These are phyloP conservation scores for Cocos nucifera DNA, from an alignment of 176 grass and related monocot genomes.

Conservation along the genomic window DNA sequence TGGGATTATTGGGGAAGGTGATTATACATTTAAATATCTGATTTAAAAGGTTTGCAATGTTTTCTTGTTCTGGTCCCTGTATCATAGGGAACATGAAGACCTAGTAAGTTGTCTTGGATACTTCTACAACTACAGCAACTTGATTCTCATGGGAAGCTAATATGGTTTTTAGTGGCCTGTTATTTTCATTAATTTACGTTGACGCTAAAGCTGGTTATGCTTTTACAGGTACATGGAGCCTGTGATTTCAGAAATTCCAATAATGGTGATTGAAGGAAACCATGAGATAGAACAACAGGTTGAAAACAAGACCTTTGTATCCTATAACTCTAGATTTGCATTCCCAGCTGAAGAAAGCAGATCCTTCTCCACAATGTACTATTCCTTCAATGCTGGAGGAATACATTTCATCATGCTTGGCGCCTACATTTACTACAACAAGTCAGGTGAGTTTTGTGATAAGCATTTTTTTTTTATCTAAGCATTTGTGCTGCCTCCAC, in stretches of 20 bases:
- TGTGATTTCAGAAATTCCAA: constrained; percentile 52
- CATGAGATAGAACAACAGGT: constrained; percentile 71
- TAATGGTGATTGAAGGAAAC: constrained; percentile 90
- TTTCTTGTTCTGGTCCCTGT: too few species aligned
- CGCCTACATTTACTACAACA: constrained; percentile 47
- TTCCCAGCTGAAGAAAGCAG: constrained; percentile 56
- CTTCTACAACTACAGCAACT: too few species aligned
- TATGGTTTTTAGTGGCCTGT: too few species aligned
- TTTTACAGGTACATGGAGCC: constrained; percentile 74
- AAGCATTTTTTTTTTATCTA: too few species aligned
- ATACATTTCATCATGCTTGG: constrained; percentile 91
- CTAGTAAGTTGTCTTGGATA: too few species aligned
- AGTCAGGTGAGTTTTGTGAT: constrained; percentile 25
- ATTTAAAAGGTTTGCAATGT: too few species aligned
- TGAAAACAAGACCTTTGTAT: constrained; percentile 43
- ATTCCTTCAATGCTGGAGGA: constrained; percentile 72
- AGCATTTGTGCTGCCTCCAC: neutral
- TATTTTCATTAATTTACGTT: neutral
- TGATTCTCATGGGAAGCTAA: too few species aligned
- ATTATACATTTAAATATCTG: neutral
- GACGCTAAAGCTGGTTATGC: neutral
- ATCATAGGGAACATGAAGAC: too few species aligned
- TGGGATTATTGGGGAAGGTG: constrained; percentile 97
- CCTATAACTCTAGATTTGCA: constrained; percentile 67
- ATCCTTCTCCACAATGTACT: constrained; percentile 75